phyloP scores from a whole-genome alignment of 2,329 filamentous ascomycete genomes.

The Ceratocystis cacaofunesta region DNA sequence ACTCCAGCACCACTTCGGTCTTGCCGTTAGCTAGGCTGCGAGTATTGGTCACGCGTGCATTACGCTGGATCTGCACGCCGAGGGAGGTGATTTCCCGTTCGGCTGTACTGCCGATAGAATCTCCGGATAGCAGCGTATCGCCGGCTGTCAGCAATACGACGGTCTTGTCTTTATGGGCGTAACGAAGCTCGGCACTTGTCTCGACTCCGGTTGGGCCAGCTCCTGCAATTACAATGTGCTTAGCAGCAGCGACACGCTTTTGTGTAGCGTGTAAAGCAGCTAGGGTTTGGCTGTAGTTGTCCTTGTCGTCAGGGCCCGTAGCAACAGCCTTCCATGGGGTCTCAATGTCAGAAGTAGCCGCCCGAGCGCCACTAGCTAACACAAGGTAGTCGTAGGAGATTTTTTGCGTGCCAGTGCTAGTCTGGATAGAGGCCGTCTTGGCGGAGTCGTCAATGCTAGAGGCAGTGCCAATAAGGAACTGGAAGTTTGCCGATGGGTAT shows the following conservation, averaged over 20 bases:
- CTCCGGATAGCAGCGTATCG: conserved; percentile 30
- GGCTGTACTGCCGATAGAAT: conserved; percentile 30
- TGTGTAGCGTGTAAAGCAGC: conserved; percentile 29
- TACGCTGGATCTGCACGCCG: conserved; percentile 33
- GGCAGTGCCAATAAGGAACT: conserved; percentile 38
- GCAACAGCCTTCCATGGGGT: conserved; percentile 39
- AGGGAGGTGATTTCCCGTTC: conserved; percentile 37
- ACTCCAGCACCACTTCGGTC: conserved; percentile 34
- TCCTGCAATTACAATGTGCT: conserved; percentile 41
- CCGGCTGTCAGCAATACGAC: conserved; percentile 34
- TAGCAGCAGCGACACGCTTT: conserved; percentile 30
- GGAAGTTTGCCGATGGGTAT: conserved; percentile 35
- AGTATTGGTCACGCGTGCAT: conserved; percentile 28
- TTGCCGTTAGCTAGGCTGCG: conserved; percentile 29
- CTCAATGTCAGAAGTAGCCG: conserved; percentile 22
- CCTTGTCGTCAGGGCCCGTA: conserved; percentile 1
- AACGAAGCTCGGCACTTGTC: conserved; percentile 38
- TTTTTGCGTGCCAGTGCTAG: conserved; percentile 21
- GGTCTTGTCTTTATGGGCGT: conserved; percentile 35
- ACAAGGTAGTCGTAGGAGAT: conserved; percentile 42
- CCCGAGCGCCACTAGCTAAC: conserved; percentile 39
- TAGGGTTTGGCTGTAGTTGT: conserved; percentile 31
- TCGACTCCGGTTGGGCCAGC: conserved; percentile 43
- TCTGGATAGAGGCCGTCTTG: conserved; percentile 26
- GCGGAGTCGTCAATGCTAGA: conserved; percentile 27